A percentile compares a stretch with the other conserved stretches of the same genome.
These are phyloP conservation scores for Fusarium oligoseptatum DNA, from an alignment of 2,329 filamentous ascomycete genomes.

Conservation along the genomic window DNA sequence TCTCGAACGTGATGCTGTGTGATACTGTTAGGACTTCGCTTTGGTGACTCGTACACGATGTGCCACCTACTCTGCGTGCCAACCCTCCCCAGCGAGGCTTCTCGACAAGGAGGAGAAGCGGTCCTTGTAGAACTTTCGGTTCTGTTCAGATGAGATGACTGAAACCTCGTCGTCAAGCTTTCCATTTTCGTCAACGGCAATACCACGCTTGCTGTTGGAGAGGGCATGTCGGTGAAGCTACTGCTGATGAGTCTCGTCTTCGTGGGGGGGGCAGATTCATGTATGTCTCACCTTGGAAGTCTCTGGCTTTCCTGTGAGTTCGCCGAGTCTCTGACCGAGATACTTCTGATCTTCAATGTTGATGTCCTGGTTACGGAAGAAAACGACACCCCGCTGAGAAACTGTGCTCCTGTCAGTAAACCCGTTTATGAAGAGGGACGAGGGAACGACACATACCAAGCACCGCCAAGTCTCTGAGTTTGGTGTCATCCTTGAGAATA, in stretches of 20 bases:
- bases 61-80: conserved; percentile 29
- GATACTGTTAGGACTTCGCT: background rate
- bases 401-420: background rate
- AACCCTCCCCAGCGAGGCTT: conserved; percentile 21
- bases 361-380: conserved; percentile 28
- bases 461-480: conserved; percentile 24
- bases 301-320: conserved; percentile 28
- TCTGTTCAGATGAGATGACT: conserved; percentile 26
- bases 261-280: background rate
- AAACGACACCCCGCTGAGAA: conserved; percentile 23
- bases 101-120: conserved; percentile 16
- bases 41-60: background rate
- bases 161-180: conserved; percentile 30
- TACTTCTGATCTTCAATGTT: conserved; percentile 23
- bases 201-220: conserved; percentile 27
- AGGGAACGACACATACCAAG: conserved; percentile 4
- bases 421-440: background rate
- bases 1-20: conserved; percentile 24
- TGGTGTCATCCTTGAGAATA: conserved; percentile 18
- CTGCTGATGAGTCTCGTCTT: background rate
- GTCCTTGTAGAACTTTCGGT: conserved; percentile 28
- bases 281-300: conserved; percentile 17
- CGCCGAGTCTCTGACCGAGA: conserved; percentile 19
- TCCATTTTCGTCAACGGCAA: conserved; percentile 24
- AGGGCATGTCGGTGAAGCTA: conserved; percentile 27